Evolutionary conservation across 2,329 filamentous ascomycete genomes (phyloP).

Genomic region (Ophiosphaerella herpotricha): DNA sequence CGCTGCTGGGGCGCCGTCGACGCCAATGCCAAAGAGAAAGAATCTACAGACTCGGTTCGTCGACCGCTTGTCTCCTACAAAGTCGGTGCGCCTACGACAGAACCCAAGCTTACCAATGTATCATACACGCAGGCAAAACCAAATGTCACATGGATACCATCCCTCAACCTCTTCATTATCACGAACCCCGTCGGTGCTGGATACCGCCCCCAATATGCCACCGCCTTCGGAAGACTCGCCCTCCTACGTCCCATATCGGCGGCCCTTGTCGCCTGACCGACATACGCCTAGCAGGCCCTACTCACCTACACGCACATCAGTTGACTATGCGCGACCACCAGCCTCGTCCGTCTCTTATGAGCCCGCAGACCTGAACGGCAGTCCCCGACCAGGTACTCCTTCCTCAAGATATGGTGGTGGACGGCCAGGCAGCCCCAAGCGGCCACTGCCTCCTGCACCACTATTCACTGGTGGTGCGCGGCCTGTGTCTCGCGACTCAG

Average conservation of each 20-base stretch:
- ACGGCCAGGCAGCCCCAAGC: conserved; percentile 79
- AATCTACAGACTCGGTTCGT: conserved; percentile 28
- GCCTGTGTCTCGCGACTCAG: conserved; percentile 50
- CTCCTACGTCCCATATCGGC: conserved; percentile 65
- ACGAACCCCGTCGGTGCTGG: conserved; percentile 56
- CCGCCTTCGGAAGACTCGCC: conserved; percentile 66
- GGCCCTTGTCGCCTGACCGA: conserved; percentile 56
- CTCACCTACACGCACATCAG: conserved; percentile 57
- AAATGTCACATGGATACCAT: conserved; percentile 55
- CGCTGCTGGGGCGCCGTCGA: conserved; percentile 5
- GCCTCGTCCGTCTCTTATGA: conserved; percentile 77
- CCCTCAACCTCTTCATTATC: conserved; percentile 53
- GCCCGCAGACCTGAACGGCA: conserved; percentile 85
- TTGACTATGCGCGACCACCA: conserved; percentile 73
- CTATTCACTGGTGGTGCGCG: conserved; percentile 68
- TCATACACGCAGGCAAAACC: conserved; percentile 47
- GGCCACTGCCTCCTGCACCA: conserved; percentile 86
- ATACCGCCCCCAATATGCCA: conserved; percentile 54
- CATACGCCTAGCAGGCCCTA: conserved; percentile 49
- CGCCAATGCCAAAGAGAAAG: conserved; percentile 32
- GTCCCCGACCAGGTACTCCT: conserved; percentile 85
- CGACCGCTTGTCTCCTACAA: conserved; percentile 24
- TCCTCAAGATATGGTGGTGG: conserved; percentile 81
- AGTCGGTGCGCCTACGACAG: conserved; percentile 18
- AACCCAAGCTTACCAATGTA: conserved; percentile 45